A percentile compares a stretch with the other conserved stretches of the same genome.
phyloP scores from a whole-genome alignment of 2,329 filamentous ascomycete species.

The Aureobasidium sp. region DNA sequence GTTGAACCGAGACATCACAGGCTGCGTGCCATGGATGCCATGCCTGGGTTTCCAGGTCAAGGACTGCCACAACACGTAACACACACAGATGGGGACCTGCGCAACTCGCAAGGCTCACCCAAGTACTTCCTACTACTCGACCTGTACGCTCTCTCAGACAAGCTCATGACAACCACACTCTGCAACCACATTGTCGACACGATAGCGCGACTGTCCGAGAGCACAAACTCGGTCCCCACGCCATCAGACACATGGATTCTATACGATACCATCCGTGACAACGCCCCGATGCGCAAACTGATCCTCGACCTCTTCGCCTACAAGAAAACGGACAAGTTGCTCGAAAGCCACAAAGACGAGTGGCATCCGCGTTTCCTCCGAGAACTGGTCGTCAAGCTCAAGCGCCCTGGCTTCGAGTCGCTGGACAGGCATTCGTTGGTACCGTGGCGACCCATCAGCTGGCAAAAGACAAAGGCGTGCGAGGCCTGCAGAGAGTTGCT shows the following conservation, averaged over 20 bases:
- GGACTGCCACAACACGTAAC: neutral
- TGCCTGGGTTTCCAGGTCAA: neutral
- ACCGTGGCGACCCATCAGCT: constrained; percentile 31
- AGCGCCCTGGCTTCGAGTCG: constrained; percentile 35
- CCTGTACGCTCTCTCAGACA: constrained; percentile 38
- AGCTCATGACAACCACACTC: constrained; percentile 37
- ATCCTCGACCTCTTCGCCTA: constrained; percentile 43
- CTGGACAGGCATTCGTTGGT: constrained; percentile 33
- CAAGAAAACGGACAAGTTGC: constrained; percentile 43
- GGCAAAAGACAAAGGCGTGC: constrained; percentile 27
- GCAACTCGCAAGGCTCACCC: constrained; percentile 38
- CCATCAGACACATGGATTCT: constrained; percentile 40
- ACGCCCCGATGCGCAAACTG: constrained; percentile 31
- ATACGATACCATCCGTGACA: constrained; percentile 35
- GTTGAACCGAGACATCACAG: neutral
- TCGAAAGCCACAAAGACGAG: constrained; percentile 37
- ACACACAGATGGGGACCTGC: constrained; percentile 28
- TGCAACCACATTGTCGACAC: constrained; percentile 37
- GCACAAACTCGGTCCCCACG: constrained; percentile 41
- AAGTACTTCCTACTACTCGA: constrained; percentile 43
- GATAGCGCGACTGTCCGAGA: constrained; percentile 37
- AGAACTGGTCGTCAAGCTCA: constrained; percentile 38
- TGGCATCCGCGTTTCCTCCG: constrained; percentile 42
- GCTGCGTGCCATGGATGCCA: neutral
- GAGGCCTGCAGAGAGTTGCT: constrained; percentile 32